Base-by-base conservation (phyloP, 805 yeast genomes). In the Kodamaea jinghongensis region DNA sequence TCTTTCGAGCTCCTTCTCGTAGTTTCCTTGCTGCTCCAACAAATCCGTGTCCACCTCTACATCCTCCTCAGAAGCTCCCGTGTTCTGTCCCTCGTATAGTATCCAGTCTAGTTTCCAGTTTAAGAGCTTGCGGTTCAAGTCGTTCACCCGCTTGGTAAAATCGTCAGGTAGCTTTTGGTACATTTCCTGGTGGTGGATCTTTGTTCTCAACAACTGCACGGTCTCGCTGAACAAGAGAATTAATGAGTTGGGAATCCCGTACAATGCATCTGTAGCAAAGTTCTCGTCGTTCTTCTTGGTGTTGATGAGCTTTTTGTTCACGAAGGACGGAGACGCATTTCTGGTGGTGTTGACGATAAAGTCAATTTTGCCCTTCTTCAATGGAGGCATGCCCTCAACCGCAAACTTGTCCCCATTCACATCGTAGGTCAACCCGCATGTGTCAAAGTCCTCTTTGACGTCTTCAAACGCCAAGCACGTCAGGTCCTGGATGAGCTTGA, bases 161-260 rank as follows among this genome's bases (percentile, higher is more conserved):
- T 62, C 38, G n/a, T 71, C 71, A 2, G 73, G 57, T 11, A 48
- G 41, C 30, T 52, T 40, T 6, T 55, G 47, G 25, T 56, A 44
- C 27, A 42, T 32, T 31, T 67, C 70, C 31, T 65, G 65, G 49
- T 73, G 75, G 51, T 76, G 76, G 41, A 78, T 73, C 42, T 79
- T 83, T 43, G 79, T 75, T 38, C 90, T 70, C 12, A 85, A 70
- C 26, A 86, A 56, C 43, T 78, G 78, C 2, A 84, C 87, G 11
- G 85, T 81, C 46, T 83, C 86, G 42, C 84, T 76, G 60, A 88
- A 86, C 39, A 87, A 62, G 15, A 81, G 51, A 40, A 86, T 81
- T 31, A 88, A 65, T 2, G 95, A 83, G 52, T 85, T 86, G 6
- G 96, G 96, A 41, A 88, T 65, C 0, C 96, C 96, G 56, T 86